Conservation (phyloP, 1,284 basidiomycete species). For the Somion occarium region DNA sequence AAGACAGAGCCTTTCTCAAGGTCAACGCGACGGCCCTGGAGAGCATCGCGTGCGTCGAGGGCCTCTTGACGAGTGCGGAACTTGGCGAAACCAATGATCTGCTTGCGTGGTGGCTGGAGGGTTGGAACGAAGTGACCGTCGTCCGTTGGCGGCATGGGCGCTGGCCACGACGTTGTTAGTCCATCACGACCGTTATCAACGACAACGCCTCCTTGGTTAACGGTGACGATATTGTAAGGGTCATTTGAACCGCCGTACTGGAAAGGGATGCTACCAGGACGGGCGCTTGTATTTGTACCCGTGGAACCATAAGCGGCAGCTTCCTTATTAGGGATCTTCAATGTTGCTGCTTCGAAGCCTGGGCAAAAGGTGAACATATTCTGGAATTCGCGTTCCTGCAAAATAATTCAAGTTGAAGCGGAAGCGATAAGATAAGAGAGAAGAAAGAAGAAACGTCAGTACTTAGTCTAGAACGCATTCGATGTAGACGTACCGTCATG, state of each 20-base stretch:
- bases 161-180: constrained; percentile 63
- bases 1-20: constrained; percentile 91
- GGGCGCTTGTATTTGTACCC: constrained; percentile 24
- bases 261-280: constrained; percentile 16
- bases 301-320: constrained; percentile 59
- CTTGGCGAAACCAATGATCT: constrained; percentile 98
- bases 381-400: constrained; percentile 94
- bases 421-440: not conserved
- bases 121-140: constrained; percentile 34
- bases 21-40: constrained; percentile 91
- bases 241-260: constrained; percentile 55
- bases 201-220: constrained; percentile 74
- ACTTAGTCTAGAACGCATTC: not conserved
- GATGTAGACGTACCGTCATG: constrained; percentile 74
- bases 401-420: constrained; percentile 5
- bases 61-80: constrained; percentile 89
- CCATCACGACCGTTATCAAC: constrained; percentile 68
- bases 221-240: constrained; percentile 73
- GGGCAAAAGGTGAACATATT: constrained; percentile 98
- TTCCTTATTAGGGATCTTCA: constrained; percentile 94
- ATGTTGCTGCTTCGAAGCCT: constrained; percentile 95
- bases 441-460: not conserved
- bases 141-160: constrained; percentile 32
- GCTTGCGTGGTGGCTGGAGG: constrained; percentile 70
- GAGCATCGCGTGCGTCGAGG: constrained; percentile 79